These are phyloP conservation scores for Alternaria arbusti DNA, from an alignment of 2,329 filamentous ascomycete species.

Conservation along the genomic window DNA sequence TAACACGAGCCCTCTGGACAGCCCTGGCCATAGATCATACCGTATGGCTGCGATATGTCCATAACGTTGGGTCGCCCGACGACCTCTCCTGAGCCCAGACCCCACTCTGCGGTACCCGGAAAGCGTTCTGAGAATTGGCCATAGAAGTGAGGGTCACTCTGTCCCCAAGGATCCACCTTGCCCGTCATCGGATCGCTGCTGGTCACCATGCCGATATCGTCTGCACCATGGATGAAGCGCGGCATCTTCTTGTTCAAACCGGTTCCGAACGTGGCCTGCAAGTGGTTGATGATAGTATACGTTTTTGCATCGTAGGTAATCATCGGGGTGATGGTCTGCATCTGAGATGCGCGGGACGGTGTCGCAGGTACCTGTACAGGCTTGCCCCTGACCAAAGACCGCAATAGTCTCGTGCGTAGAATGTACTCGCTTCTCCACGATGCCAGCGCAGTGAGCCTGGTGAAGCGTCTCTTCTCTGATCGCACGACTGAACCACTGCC, in stretches of 20 bases:
- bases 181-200: conserved; percentile 78
- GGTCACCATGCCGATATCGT: conserved; percentile 78
- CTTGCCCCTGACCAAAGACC: conserved; percentile 82
- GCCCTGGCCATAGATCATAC: conserved; percentile 84
- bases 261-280: conserved; percentile 78
- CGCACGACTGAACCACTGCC: conserved; percentile 56
- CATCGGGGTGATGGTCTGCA: conserved; percentile 74
- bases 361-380: conserved; percentile 64
- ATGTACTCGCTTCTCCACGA: conserved; percentile 98
- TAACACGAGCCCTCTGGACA: conserved; percentile 82
- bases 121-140: conserved; percentile 80
- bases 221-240: conserved; percentile 81
- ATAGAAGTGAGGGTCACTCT: conserved; percentile 76
- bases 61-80: conserved; percentile 83
- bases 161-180: conserved; percentile 82
- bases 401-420: conserved; percentile 79
- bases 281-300: conserved; percentile 76
- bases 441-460: conserved; percentile 80
- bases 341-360: conserved; percentile 60
- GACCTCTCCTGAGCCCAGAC: conserved; percentile 75
- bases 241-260: conserved; percentile 73
- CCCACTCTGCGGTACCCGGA: conserved; percentile 76
- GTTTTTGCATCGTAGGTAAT: conserved; percentile 87
- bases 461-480: conserved; percentile 79
- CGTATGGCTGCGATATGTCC: conserved; percentile 87